These are phyloP conservation scores for Coleophoma crateriformis DNA, from an alignment of 2,329 filamentous ascomycete genomes.

Conservation along the genomic window DNA sequence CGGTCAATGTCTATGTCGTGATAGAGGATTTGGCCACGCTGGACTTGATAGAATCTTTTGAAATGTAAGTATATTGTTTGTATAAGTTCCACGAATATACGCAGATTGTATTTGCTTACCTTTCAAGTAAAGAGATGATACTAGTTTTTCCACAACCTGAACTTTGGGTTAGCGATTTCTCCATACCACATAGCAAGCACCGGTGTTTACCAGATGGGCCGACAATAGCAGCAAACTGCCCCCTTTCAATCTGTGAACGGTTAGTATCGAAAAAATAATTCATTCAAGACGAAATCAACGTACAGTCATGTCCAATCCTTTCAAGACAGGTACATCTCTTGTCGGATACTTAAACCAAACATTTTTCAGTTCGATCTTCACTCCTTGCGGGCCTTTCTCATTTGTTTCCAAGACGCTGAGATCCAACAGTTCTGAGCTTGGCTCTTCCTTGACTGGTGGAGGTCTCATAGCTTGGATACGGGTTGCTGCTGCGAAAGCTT, in stretches of 20 bases:
- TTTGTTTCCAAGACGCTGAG: slow-evolving; percentile 22
- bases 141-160: slow-evolving; percentile 62
- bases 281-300: not conserved
- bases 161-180: not conserved
- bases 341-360: slow-evolving; percentile 53
- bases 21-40: slow-evolving; percentile 55
- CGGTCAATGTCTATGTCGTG: slow-evolving; percentile 52
- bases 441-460: not conserved
- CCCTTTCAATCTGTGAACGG: slow-evolving; percentile 39
- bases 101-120: slow-evolving; percentile 18
- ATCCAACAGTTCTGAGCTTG: not conserved
- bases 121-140: slow-evolving; percentile 59
- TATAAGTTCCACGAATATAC: not conserved
- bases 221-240: slow-evolving; percentile 66
- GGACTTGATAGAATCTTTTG: slow-evolving; percentile 53
- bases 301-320: slow-evolving; percentile 48
- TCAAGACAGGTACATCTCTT: slow-evolving; percentile 47
- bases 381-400: slow-evolving; percentile 20
- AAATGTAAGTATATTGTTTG: not conserved
- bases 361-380: slow-evolving; percentile 47
- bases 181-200: not conserved
- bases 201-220: slow-evolving; percentile 50
- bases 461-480: slow-evolving; percentile 43
- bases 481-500: slow-evolving; percentile 51
- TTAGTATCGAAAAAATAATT: not conserved